Conservation (phyloP, 148 eudicot species). For the Cornus florida region DNA sequence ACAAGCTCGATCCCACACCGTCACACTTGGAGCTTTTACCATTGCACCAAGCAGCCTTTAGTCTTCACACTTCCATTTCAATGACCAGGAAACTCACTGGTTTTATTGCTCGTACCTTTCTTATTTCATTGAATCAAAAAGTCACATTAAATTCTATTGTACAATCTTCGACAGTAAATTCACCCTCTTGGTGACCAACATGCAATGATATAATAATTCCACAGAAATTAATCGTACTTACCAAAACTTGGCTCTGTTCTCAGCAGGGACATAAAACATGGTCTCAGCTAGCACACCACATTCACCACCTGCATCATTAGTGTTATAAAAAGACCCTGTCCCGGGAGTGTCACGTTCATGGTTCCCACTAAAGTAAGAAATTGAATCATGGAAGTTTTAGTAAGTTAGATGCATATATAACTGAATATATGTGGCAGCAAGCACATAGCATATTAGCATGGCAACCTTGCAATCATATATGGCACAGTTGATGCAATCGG, state of each 20-base stretch:
- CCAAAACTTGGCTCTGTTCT: slow-evolving; percentile 85
- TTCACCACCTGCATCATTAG: slow-evolving; percentile 80
- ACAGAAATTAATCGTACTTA: slow-evolving; percentile 14
- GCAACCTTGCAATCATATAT: slow-evolving; percentile 51
- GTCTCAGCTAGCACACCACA: slow-evolving; percentile 88
- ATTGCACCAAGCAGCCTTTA: too few species aligned
- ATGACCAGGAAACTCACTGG: not conserved
- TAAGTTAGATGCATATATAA: not conserved
- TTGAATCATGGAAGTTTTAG: not conserved
- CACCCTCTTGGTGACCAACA: not conserved
- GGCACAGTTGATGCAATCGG: slow-evolving; percentile 41
- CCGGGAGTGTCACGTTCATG: slow-evolving; percentile 91
- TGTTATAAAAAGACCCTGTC: slow-evolving; percentile 71
- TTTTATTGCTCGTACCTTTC: not conserved
- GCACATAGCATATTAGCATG: not conserved
- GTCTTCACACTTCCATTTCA: too few species aligned
- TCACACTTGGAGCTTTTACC: too few species aligned
- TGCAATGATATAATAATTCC: too few species aligned
- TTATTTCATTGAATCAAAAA: not conserved
- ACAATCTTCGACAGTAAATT: not conserved
- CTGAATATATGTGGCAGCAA: not conserved
- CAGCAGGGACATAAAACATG: slow-evolving; percentile 77
- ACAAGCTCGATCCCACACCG: too few species aligned
- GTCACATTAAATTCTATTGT: not conserved
- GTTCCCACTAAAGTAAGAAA: slow-evolving; percentile 56